phyloP scores from a whole-genome alignment of 305 asterid species.

The Fraxinus sp. region DNA sequence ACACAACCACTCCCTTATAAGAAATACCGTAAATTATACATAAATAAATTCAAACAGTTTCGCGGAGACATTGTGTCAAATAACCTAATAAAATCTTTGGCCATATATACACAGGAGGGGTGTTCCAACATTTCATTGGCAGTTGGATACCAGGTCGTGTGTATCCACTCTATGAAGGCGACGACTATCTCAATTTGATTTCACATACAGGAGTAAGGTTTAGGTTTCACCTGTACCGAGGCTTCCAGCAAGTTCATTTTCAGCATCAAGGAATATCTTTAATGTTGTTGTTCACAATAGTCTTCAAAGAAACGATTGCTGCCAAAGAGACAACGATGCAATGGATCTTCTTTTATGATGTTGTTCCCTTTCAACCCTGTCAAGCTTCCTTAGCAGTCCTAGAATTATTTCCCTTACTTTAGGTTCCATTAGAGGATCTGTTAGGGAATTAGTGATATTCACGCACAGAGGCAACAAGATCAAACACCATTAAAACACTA shows the following conservation, averaged over 20 bases:
- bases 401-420: background rate
- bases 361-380: background rate
- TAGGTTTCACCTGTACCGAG: constrained; percentile 63
- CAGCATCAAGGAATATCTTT: constrained; percentile 81
- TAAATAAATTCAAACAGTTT: background rate
- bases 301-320: background rate
- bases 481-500: background rate
- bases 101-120: background rate
- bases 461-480: background rate
- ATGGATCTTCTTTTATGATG: background rate
- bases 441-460: background rate
- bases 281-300: constrained; percentile 29
- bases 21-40: background rate
- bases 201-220: background rate
- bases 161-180: background rate
- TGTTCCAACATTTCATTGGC: background rate
- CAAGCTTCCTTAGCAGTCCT: background rate
- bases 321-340: background rate
- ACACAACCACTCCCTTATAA: background rate
- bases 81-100: background rate
- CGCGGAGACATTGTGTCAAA: background rate
- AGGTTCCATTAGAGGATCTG: background rate
- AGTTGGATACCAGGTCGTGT: background rate
- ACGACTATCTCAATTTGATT: background rate
- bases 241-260: constrained; percentile 68